phyloP scores from a whole-genome alignment of 805 yeast species.

The Candida qinlingensis region DNA sequence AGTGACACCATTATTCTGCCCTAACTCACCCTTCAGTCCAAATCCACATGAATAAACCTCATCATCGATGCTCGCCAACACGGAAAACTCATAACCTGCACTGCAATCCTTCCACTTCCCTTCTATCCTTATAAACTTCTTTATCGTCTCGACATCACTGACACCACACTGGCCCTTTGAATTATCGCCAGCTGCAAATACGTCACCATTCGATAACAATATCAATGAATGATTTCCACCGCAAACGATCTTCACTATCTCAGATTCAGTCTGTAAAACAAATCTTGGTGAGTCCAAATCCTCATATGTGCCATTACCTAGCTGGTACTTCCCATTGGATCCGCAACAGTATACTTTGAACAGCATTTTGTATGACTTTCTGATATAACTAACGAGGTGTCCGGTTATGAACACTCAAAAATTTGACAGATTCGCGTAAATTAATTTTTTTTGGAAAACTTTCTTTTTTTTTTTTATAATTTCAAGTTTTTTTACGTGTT shows the following conservation, averaged over 20 bases:
- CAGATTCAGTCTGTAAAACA: slow-evolving; percentile 8
- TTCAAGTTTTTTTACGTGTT: background rate
- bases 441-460: too few relatives aligned
- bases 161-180: slow-evolving; percentile 49
- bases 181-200: slow-evolving; percentile 59
- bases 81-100: slow-evolving; percentile 79
- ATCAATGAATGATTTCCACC: slow-evolving; percentile 88
- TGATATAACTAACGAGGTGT: background rate
- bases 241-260: slow-evolving; percentile 47
- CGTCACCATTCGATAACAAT: slow-evolving; percentile 44
- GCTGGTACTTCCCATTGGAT: slow-evolving; percentile 76
- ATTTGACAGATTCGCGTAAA: too few relatives aligned
- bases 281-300: slow-evolving; percentile 37
- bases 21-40: slow-evolving; percentile 75
- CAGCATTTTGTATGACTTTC: slow-evolving; percentile 1
- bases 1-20: slow-evolving; percentile 33
- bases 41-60: slow-evolving; percentile 50
- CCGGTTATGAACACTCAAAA: slow-evolving; percentile 1
- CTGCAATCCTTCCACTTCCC: slow-evolving; percentile 41
- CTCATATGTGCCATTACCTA: slow-evolving; percentile 52
- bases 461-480: background rate
- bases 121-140: slow-evolving; percentile 19
- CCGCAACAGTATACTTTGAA: slow-evolving; percentile 55
- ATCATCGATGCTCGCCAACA: slow-evolving; percentile 39
- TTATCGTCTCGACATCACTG: background rate